Evolutionary conservation across 169 alveolate species (phyloP).

Genomic region (Perkinsus olseni): DNA sequence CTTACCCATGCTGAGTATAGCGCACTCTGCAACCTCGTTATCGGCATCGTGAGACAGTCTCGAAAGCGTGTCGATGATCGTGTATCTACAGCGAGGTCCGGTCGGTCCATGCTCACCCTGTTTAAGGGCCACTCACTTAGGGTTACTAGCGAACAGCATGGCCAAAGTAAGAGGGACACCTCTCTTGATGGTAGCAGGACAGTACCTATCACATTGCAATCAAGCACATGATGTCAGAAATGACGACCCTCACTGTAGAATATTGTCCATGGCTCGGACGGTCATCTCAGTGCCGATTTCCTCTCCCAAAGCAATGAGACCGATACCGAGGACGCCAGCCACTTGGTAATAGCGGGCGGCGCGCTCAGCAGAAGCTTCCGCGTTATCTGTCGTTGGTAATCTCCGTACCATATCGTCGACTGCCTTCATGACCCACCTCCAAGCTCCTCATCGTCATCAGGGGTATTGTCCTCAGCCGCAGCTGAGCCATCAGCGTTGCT

Average conservation of each 20-base stretch:
- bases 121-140: constrained; percentile 75
- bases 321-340: constrained; percentile 80
- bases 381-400: constrained; percentile 9
- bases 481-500: background rate
- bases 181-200: constrained; percentile 62
- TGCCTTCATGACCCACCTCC: background rate
- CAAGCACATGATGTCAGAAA: constrained; percentile 24
- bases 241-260: constrained; percentile 80
- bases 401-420: background rate
- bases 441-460: constrained; percentile 12
- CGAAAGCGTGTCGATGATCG: constrained; percentile 59
- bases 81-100: background rate
- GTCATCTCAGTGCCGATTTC: constrained; percentile 43
- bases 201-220: background rate
- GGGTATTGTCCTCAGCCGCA: background rate
- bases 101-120: background rate
- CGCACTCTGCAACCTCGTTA: constrained; percentile 83
- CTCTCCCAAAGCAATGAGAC: constrained; percentile 90
- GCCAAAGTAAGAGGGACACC: constrained; percentile 98
- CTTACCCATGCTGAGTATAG: constrained; percentile 91
- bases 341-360: constrained; percentile 53
- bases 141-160: constrained; percentile 84
- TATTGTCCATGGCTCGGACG: constrained; percentile 67
- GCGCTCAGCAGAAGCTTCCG: constrained; percentile 38
- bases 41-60: constrained; percentile 96